phyloP scores from a whole-genome alignment of 2,329 filamentous ascomycete species.

The Phaeomoniella chlamydospora region DNA sequence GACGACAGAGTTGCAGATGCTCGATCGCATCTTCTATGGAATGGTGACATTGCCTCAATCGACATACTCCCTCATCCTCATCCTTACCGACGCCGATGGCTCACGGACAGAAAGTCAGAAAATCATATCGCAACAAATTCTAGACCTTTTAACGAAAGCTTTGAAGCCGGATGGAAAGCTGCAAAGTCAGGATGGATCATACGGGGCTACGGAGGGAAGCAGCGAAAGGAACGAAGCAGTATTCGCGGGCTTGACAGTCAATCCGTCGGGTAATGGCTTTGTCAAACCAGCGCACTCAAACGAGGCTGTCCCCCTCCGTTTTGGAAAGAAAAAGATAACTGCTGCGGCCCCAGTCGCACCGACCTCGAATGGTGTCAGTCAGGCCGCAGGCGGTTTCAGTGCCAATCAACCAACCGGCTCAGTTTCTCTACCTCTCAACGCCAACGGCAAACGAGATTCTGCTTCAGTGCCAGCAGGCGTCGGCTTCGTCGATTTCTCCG shows the following conservation, averaged over 20 bases:
- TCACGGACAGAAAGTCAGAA: conserved; percentile 48
- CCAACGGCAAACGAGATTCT: conserved; percentile 24
- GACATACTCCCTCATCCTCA: conserved; percentile 72
- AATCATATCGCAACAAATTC: conserved; percentile 53
- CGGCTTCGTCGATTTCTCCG: conserved; percentile 53
- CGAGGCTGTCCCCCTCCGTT: conserved; percentile 46
- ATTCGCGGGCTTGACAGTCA: conserved; percentile 57
- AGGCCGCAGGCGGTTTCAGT: conserved; percentile 11
- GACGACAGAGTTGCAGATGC: conserved; percentile 87
- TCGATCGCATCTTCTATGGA: conserved; percentile 76
- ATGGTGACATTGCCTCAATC: conserved; percentile 60
- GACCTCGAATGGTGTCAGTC: conserved; percentile 1
- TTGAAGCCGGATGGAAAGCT: conserved; percentile 57
- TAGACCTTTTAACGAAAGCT: conserved; percentile 53
- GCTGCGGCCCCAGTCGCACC: conserved; percentile 1
- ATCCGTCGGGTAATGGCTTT: conserved; percentile 45
- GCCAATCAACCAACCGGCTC: conserved; percentile 3
- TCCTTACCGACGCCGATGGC: conserved; percentile 67
- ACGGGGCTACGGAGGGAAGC: conserved; percentile 25
- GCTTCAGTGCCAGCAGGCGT: conserved; percentile 39
- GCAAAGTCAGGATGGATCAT: conserved; percentile 51
- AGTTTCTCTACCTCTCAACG: conserved; percentile 15
- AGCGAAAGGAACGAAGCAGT: conserved; percentile 63
- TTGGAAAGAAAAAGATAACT: conserved; percentile 45
- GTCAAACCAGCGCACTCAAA: conserved; percentile 52